Conservation (phyloP, 2,329 filamentous ascomycete species). For the Chrysoporthe puriensis region DNA sequence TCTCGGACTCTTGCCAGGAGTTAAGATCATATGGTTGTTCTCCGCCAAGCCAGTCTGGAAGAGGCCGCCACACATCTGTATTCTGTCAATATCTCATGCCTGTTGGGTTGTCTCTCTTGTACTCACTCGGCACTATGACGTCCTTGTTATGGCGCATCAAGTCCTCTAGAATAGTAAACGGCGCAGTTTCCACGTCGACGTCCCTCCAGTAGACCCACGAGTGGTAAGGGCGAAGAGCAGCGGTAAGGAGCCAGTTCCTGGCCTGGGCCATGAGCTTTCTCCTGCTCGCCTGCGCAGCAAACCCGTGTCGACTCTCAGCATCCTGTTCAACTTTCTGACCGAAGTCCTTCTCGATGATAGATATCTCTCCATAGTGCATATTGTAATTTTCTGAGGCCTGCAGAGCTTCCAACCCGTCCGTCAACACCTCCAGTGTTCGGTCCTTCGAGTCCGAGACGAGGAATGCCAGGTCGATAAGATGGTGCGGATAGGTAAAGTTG, state of each 20-base stretch:
- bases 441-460: conserved; percentile 98
- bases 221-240: conserved; percentile 89
- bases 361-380: conserved; percentile 92
- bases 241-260: conserved; percentile 93
- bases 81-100: conserved; percentile 15
- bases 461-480: conserved; percentile 94
- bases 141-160: conserved; percentile 99
- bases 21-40: conserved; percentile 98
- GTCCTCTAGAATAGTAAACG: conserved; percentile 95
- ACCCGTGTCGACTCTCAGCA: conserved; percentile 95
- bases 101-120: not conserved
- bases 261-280: conserved; percentile 98
- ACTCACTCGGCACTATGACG: conserved; percentile 95
- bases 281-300: conserved; percentile 90
- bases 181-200: conserved; percentile 96
- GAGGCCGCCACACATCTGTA: conserved; percentile 95
- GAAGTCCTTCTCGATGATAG: conserved; percentile 98
- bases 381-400: conserved; percentile 80
- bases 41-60: conserved; percentile 97
- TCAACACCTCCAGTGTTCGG: conserved; percentile 76
- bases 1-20: conserved; percentile 99
- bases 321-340: conserved; percentile 97
- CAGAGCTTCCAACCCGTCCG: conserved; percentile 74
- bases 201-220: conserved; percentile 99
- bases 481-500: conserved; percentile 96